Evolutionary conservation across 2,329 filamentous ascomycete genomes (phyloP).

Genomic region (Cercospora sp.): DNA sequence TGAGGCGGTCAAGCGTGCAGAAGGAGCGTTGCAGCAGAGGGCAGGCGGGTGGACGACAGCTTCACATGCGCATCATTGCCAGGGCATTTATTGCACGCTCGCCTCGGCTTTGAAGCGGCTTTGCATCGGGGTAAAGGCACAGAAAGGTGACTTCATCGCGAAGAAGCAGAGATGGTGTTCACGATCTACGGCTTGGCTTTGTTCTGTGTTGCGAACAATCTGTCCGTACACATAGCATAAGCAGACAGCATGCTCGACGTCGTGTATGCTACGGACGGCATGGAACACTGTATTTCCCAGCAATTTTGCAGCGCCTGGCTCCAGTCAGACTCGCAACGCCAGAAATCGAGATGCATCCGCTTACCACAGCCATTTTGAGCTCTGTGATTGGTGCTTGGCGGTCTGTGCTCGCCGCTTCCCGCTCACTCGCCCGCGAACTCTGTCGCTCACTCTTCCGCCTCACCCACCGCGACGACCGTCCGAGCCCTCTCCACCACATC

Average conservation of each 20-base stretch:
- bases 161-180: background rate
- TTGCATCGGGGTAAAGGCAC: background rate
- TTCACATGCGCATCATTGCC: conserved; percentile 11
- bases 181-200: background rate
- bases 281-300: background rate
- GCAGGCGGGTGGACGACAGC: background rate
- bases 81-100: conserved; percentile 1
- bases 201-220: background rate
- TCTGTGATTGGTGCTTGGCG: background rate
- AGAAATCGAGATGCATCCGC: background rate
- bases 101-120: conserved; percentile 14
- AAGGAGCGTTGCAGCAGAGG: background rate
- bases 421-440: background rate
- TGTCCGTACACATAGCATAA: background rate
- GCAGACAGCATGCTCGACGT: background rate
- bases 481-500: background rate
- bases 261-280: background rate
- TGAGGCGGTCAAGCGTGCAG: conserved; percentile 18
- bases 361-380: background rate
- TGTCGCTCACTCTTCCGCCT: conserved; percentile 10
- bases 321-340: background rate
- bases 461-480: background rate
- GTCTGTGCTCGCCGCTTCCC: background rate
- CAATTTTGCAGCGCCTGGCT: background rate
- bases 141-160: conserved; percentile 9